A percentile compares a stretch with the other conserved stretches of the same genome.
phyloP scores from a whole-genome alignment of 2,329 filamentous ascomycete genomes.

The Aspergillus caelatus region DNA sequence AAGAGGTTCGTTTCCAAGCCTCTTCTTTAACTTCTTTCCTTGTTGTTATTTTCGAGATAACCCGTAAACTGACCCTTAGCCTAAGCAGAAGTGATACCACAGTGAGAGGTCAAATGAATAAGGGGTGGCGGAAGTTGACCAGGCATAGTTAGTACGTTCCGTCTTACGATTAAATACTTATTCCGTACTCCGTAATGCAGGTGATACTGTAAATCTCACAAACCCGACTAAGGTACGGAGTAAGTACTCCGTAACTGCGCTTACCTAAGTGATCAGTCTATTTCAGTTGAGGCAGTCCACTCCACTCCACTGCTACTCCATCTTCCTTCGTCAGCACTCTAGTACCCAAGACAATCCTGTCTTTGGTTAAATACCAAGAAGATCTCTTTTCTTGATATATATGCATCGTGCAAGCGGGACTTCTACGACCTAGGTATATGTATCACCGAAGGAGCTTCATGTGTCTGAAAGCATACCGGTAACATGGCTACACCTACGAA shows the following conservation, averaged over 20 bases:
- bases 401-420: slow-evolving; percentile 40
- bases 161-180: neutral
- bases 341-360: neutral
- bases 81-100: neutral
- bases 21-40: neutral
- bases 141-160: neutral
- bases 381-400: neutral
- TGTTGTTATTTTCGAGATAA: neutral
- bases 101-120: neutral
- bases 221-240: no score
- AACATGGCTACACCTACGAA: slow-evolving; percentile 45
- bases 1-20: neutral
- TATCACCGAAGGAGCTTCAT: neutral
- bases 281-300: neutral
- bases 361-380: no score
- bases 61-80: neutral
- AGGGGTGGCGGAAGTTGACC: neutral
- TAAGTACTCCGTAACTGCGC: neutral
- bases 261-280: neutral
- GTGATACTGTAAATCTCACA: no score
- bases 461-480: neutral
- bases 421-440: slow-evolving; percentile 52
- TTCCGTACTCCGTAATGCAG: neutral
- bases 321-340: neutral
- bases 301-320: neutral